Base-by-base conservation (phyloP, 768 basidiomycete genomes). In the Russula lepida region DNA sequence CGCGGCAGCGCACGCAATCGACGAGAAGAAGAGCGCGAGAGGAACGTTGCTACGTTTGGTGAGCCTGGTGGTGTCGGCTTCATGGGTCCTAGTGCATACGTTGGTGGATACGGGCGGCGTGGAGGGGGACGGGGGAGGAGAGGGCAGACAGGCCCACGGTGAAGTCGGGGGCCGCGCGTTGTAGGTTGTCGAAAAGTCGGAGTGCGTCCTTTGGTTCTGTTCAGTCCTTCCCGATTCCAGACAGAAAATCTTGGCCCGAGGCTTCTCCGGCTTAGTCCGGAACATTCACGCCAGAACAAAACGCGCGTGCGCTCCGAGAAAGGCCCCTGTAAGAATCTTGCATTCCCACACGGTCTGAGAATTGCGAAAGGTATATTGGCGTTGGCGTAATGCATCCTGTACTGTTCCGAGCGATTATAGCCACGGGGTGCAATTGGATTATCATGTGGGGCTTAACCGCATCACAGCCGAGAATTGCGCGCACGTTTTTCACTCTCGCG, bases 41-140 rank as follows among this genome's bases (percentile, higher is more conserved):
- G 81, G 72, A 92, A 92, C 67, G 83, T 92, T 9, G 86, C 87
- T 32, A 92, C 90, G 8, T 93, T 93, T 77, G 91, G 90, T 3
- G 90, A 92, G 70, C 84, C 89, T 8, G 89, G 89, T 12, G 86
- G 86, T 51, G 81, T 88, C 19, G 88, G 89, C 6, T 70, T 89
- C 54, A 79, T 89, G 77, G 88, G 88, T 0, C 88, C 88, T 28
- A 86, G 86, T 41, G 85, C 84, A 12, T 88, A 89, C 72, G 85
- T 88, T n/a, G 80, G 83, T 51, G 87, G 85, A 15, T 83, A 83
- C 72, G 82, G 86, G 19, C 71, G 80, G 32, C 69, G 79, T 48
- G 78, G 79, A 21, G 75, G 76, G 3, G 74, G 78, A 54, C 72
- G 77, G 25, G 73, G 77, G 30, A 71, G 75, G 58, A 66, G 80